These are phyloP conservation scores for Echinosophora koreensis DNA, from an alignment of 306 rosid species.

Conservation along the genomic window DNA sequence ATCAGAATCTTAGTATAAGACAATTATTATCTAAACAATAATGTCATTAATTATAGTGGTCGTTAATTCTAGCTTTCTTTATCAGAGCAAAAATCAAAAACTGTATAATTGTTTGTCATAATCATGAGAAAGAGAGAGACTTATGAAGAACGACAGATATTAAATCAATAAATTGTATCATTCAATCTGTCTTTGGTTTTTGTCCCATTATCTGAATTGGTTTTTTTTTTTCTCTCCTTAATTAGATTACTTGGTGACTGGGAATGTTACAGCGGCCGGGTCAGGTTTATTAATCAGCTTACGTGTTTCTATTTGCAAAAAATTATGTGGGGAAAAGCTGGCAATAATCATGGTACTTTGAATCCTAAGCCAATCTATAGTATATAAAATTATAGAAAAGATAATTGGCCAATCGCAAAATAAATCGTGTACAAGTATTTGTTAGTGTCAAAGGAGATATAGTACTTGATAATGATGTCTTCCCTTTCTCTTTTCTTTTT, in stretches of 20 bases:
- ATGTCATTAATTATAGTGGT: too few species aligned
- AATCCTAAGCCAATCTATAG: conserved; percentile 24
- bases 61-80: too few species aligned
- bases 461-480: conserved; percentile 44
- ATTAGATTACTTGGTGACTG: conserved; percentile 22
- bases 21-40: too few species aligned
- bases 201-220: conserved; percentile 19
- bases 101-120: neutral
- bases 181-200: neutral
- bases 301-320: conserved; percentile 28
- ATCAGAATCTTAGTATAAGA: too few species aligned
- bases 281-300: neutral
- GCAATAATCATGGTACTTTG: conserved; percentile 42
- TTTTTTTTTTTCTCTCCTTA: neutral
- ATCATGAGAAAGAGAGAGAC: neutral
- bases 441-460: conserved; percentile 23
- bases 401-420: conserved; percentile 41
- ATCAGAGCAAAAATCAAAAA: neutral
- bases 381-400: neutral
- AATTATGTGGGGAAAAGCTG: conserved; percentile 40
- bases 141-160: neutral
- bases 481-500: neutral
- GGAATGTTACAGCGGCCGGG: neutral
- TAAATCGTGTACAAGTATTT: conserved; percentile 40
- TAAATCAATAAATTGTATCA: conserved; percentile 1